phyloP scores from a whole-genome alignment of 192 early-diverging fungal species.

The Coemansia umbellata region DNA sequence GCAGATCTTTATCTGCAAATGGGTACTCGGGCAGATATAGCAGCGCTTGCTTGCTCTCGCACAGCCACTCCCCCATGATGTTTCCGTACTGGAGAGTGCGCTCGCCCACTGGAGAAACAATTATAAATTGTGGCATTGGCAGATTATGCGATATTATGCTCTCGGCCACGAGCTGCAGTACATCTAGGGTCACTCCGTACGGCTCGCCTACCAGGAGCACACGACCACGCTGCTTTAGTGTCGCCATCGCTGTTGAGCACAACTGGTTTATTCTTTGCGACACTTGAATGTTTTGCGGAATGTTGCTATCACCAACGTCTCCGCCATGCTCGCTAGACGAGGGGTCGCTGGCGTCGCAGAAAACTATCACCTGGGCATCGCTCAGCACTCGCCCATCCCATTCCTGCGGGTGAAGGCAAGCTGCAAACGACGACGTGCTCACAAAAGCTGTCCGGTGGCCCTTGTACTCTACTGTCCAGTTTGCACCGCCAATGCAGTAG shows the following conservation, averaged over 20 bases:
- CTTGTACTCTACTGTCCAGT: constrained; percentile 69
- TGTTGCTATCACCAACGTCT: neutral
- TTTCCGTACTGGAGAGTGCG: constrained; percentile 73
- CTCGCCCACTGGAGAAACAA: constrained; percentile 73
- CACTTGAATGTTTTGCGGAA: constrained; percentile 16
- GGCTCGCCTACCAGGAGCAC: constrained; percentile 67
- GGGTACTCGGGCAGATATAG: constrained; percentile 63
- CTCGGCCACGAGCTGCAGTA: constrained; percentile 60
- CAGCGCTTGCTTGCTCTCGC: constrained; percentile 57
- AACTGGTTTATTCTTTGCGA: constrained; percentile 32
- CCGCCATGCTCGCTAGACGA: constrained; percentile 6
- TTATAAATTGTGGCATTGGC: constrained; percentile 60
- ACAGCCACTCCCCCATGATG: constrained; percentile 86
- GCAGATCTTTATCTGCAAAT: constrained; percentile 49
- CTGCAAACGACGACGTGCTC: constrained; percentile 39
- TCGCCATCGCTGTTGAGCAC: constrained; percentile 42
- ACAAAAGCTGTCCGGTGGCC: constrained; percentile 48
- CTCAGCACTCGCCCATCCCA: constrained; percentile 38
- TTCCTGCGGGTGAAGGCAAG: constrained; percentile 49
- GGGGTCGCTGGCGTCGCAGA: constrained; percentile 42
- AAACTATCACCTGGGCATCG: constrained; percentile 44
- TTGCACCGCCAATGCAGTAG: constrained; percentile 67
- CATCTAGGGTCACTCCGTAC: constrained; percentile 71
- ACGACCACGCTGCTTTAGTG: constrained; percentile 57
- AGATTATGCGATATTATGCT: constrained; percentile 57